Conservation (phyloP, 768 basidiomycete genomes). For the Trametes coccinea region DNA sequence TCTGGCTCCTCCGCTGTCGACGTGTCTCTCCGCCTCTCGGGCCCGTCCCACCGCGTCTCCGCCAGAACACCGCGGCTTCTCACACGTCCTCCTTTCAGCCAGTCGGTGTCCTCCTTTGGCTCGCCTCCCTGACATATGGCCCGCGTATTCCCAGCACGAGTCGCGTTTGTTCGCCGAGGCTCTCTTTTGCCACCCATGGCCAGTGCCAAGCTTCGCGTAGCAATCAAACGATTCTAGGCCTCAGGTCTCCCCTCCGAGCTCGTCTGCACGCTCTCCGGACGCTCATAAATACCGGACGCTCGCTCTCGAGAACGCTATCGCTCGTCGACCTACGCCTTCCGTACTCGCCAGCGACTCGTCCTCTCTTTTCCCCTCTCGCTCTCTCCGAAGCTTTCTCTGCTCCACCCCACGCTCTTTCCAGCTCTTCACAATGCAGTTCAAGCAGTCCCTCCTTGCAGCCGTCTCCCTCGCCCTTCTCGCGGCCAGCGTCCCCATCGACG, state of each 20-base stretch:
- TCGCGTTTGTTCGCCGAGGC: neutral
- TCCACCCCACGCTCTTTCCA: neutral
- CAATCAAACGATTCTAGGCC: neutral
- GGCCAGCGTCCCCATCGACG: neutral
- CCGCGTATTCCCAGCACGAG: neutral
- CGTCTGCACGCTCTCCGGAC: neutral
- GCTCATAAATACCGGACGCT: neutral
- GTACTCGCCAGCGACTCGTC: constrained; percentile 14
- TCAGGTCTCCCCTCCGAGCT: neutral
- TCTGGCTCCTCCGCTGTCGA: neutral
- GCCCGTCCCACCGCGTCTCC: neutral
- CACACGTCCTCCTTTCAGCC: neutral
- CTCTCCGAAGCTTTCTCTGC: neutral
- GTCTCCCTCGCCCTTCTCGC: constrained; percentile 11
- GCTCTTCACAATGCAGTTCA: constrained; percentile 8
- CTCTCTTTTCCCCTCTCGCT: neutral
- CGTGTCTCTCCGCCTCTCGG: neutral
- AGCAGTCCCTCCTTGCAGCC: constrained; percentile 12
- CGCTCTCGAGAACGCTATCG: neutral
- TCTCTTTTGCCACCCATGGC: neutral
- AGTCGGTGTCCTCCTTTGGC: neutral
- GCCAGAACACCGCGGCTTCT: neutral
- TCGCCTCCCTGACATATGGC: neutral
- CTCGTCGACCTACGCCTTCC: constrained; percentile 12
- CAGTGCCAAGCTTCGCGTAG: neutral